Conservation (phyloP, 1,284 basidiomycete genomes). For the Fomitopsis schrenkii region DNA sequence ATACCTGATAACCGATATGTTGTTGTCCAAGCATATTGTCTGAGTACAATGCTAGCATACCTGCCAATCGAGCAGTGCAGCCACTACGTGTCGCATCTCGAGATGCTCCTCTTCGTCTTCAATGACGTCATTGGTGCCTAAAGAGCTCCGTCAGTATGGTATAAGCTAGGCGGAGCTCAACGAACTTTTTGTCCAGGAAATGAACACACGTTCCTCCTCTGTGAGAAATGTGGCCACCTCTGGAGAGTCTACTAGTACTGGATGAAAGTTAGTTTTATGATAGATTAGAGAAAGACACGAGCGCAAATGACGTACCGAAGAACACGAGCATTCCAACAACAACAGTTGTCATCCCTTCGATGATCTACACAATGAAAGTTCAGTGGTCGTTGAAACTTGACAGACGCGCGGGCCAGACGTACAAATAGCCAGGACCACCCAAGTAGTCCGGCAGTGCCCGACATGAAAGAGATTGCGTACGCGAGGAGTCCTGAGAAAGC, state of each 20-base stretch:
- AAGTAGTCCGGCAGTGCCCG: constrained; percentile 32
- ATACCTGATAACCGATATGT: constrained; percentile 29
- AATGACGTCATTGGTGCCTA: constrained; percentile 59
- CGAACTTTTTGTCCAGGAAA: constrained; percentile 61
- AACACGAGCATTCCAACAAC: constrained; percentile 40
- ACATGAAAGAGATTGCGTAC: constrained; percentile 40
- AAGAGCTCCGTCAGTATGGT: background rate
- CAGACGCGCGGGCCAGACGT: constrained; percentile 9
- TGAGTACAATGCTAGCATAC: constrained; percentile 18
- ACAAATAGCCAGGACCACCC: constrained; percentile 49
- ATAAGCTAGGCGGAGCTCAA: background rate
- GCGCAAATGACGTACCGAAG: constrained; percentile 30
- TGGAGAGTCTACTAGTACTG: constrained; percentile 58
- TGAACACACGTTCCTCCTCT: constrained; percentile 51
- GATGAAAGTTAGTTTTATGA: background rate
- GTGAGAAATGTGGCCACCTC: constrained; percentile 53
- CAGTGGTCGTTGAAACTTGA: background rate
- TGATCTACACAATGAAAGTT: constrained; percentile 30
- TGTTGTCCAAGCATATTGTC: too few species aligned
- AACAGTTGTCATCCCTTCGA: constrained; percentile 52
- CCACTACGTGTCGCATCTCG: constrained; percentile 45
- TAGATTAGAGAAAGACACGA: background rate
- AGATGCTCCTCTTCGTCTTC: constrained; percentile 60
- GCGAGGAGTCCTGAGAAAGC: constrained; percentile 37
- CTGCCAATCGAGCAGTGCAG: constrained; percentile 64